Evolutionary conservation across 768 basidiomycete species (phyloP).

Genomic region (Sistotremastrum niveocremeum): DNA sequence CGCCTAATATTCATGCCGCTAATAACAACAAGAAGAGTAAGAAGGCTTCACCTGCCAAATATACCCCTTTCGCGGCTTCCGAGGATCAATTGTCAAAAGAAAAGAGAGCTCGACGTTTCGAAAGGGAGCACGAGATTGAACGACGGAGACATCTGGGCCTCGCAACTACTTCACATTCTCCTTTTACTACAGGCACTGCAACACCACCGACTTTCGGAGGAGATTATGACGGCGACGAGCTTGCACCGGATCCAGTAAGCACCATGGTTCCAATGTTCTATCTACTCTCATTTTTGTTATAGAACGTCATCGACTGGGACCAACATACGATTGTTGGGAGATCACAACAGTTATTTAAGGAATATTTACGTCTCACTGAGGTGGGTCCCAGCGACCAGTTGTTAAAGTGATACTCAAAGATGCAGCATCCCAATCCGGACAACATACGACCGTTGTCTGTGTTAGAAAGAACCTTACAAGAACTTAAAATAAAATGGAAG

Average conservation of each 20-base stretch:
- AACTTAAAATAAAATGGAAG: constrained; percentile 83
- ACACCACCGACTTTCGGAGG: constrained; percentile 8
- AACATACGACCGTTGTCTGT: constrained; percentile 82
- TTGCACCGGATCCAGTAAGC: constrained; percentile 54
- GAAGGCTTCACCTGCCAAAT: constrained; percentile 27
- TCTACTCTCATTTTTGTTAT: constrained; percentile 6
- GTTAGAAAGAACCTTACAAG: constrained; percentile 70
- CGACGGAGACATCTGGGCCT: constrained; percentile 39
- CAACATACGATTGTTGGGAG: constrained; percentile 90
- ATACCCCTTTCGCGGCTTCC: constrained; percentile 17
- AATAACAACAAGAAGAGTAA: constrained; percentile 35
- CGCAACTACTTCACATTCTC: constrained; percentile 24
- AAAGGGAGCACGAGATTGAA: constrained; percentile 80
- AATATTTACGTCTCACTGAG: constrained; percentile 86
- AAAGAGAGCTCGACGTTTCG: constrained; percentile 78
- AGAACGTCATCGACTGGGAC: constrained; percentile 99
- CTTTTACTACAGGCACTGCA: constrained; percentile 30
- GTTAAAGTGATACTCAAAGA: constrained; percentile 1
- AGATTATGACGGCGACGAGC: constrained; percentile 33
- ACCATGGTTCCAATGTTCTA: constrained; percentile 4
- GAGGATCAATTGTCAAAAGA: constrained; percentile 58
- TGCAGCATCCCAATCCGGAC: constrained; percentile 88
- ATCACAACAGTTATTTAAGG: constrained; percentile 81
- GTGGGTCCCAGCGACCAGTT: constrained; percentile 28
- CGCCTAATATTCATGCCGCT: constrained; percentile 9